Conservation (phyloP, 805 yeast genomes). For the Ogataea minuta region DNA sequence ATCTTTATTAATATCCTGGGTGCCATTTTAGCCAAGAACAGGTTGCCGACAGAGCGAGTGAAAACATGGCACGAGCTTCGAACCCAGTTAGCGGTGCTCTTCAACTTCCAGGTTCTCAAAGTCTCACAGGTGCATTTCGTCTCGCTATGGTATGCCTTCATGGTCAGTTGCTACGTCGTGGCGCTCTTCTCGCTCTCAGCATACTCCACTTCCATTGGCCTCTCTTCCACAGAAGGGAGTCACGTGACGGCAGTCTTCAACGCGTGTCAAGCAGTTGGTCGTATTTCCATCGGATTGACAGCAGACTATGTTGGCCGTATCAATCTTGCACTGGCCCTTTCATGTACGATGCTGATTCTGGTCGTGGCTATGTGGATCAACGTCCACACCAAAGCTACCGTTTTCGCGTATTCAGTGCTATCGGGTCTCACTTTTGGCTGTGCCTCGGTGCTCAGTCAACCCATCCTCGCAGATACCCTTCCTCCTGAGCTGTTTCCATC, state of each 20-base stretch:
- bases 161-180: constrained; percentile 42
- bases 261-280: constrained; percentile 47
- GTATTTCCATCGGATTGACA: constrained; percentile 46
- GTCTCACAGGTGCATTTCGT: constrained; percentile 17
- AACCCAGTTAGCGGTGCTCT: constrained; percentile 19
- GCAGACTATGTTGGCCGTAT: constrained; percentile 49
- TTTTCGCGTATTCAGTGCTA: constrained; percentile 38
- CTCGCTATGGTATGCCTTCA: constrained; percentile 32
- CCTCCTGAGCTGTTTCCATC: constrained; percentile 30
- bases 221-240: constrained; percentile 42
- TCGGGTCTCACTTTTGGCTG: constrained; percentile 48
- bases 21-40: constrained; percentile 43
- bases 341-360: constrained; percentile 35
- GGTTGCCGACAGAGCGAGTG: constrained; percentile 29
- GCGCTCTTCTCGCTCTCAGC: constrained; percentile 48
- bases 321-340: constrained; percentile 39
- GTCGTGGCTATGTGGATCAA: constrained; percentile 48
- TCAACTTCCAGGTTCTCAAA: constrained; percentile 22
- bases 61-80: constrained; percentile 19
- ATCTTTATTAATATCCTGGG: constrained; percentile 38
- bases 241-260: constrained; percentile 46
- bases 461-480: constrained; percentile 32
- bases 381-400: constrained; percentile 33
- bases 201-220: constrained; percentile 48
- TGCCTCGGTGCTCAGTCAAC: constrained; percentile 33